Percentiles rank a stretch among this genome's conserved stretches.
Conservation (phyloP, 116 monocot species). For the Zostera marina region DNA sequence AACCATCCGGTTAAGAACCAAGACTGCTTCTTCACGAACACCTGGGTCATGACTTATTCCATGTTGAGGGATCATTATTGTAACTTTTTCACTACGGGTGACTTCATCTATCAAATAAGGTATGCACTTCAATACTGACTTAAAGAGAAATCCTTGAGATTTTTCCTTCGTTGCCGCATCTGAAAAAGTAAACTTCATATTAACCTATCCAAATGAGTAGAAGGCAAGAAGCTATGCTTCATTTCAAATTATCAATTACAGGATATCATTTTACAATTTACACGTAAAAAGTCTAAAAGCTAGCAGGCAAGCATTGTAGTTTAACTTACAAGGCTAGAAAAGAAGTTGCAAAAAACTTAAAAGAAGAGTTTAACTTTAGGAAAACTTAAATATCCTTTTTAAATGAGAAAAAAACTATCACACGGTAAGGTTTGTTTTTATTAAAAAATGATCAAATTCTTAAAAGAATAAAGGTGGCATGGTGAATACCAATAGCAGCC, state of each 20-base stretch:
- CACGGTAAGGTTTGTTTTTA: too few relatives aligned
- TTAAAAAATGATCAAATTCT: too few relatives aligned
- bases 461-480: too few relatives aligned
- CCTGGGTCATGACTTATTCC: conserved; percentile 98
- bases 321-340: too few relatives aligned
- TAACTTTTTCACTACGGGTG: conserved; percentile 81
- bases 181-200: conserved; percentile 9
- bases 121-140: conserved; percentile 91
- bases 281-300: not conserved
- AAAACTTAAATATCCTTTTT: too few relatives aligned
- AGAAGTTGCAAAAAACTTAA: too few relatives aligned
- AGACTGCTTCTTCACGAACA: conserved; percentile 97
- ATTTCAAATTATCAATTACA: not conserved
- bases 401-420: too few relatives aligned
- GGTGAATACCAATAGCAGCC: conserved; percentile 52
- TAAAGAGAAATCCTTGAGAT: conserved; percentile 79
- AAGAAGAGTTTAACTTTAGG: too few relatives aligned
- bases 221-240: not conserved
- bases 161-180: conserved; percentile 86
- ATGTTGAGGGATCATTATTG: conserved; percentile 96
- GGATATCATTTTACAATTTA: not conserved
- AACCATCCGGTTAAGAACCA: conserved; percentile 77
- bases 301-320: too few relatives aligned
- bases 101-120: conserved; percentile 94
- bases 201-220: not conserved